Base-by-base conservation (phyloP, 352 stramenopile species). In the Lagenidium sp. region DNA sequence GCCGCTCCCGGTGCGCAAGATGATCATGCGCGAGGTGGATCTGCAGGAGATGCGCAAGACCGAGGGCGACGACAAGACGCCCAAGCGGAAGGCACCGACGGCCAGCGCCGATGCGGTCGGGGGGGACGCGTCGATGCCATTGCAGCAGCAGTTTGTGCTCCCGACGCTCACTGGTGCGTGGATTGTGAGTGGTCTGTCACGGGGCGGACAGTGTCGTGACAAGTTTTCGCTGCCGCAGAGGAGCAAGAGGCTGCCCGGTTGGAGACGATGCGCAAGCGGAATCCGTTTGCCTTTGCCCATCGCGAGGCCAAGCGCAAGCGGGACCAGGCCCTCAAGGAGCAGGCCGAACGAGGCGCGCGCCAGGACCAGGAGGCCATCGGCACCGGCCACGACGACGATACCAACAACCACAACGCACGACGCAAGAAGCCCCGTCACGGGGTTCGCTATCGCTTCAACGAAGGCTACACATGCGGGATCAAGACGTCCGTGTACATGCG, bases 391-490 rank as follows among this genome's bases (percentile, higher is more conserved):
- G 32, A 37, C 12, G 35, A 43, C 15, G 32, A 53, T 6, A 24
- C 21, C 16, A 46, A 46, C 22, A 53, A 30, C 24, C n/a, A n/a
- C n/a, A n/a, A n/a, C n/a, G n/a, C n/a, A n/a, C n/a, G n/a, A n/a
- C 29, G 41, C 25, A 45, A 24, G 11, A 47, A 65, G 32, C 29
- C 44, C 10, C 58, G 77, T n/a, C 52, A 58, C 2, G 51, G 63
- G 21, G 74, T 96, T 44, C 74, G 71, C 22, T 96, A 86, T 63
- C 88, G 91, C 52, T 95, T 88, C 46, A 92, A 96, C 41, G 81
- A 95, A 65, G 85, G 85, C 30, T 94, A 90, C 61, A 94, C 80
- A 21, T 85, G 82, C 54, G 84, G 83, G 52, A 94, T 96, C 45
- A 91, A 91, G 59, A 88, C 82, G 48, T 57, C 70, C 18, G 85